Evolutionary conservation across 768 basidiomycete genomes (phyloP).

Genomic region (Suillus americanus): DNA sequence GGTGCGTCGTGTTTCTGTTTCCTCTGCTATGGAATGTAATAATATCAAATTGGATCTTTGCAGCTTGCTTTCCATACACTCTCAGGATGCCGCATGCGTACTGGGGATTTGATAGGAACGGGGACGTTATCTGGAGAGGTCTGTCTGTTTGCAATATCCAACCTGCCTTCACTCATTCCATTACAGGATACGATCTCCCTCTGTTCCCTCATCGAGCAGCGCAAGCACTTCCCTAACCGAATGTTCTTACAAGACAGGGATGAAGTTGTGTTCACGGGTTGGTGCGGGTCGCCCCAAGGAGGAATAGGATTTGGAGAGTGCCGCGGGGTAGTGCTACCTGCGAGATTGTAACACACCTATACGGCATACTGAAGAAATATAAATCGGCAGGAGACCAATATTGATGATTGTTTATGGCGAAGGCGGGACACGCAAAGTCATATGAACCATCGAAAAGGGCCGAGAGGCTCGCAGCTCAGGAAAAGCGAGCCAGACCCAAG

Average conservation of each 20-base stretch:
- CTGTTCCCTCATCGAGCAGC: conserved; percentile 7
- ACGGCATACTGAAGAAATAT: background rate
- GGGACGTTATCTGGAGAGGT: conserved; percentile 9
- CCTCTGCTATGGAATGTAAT: background rate
- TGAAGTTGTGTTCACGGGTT: background rate
- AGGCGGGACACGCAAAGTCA: background rate
- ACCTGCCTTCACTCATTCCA: background rate
- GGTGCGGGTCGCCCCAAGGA: background rate
- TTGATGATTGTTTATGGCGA: background rate
- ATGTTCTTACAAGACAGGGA: conserved; percentile 3
- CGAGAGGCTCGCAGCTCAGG: background rate
- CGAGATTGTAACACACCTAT: background rate
- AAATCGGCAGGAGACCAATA: background rate
- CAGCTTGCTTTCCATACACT: conserved; percentile 7
- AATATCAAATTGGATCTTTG: background rate
- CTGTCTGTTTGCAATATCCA: background rate
- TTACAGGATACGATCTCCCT: background rate
- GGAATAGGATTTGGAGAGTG: conserved; percentile 8
- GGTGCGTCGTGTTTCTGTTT: background rate
- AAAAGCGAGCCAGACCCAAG: background rate
- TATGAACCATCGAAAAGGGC: background rate
- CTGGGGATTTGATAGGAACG: conserved; percentile 7
- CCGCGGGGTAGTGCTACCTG: conserved; percentile 5
- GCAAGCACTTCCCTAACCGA: background rate
- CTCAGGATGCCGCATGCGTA: conserved; percentile 7